phyloP scores from a whole-genome alignment of 176 grass and related monocot species.

The Zoysia pacifica region DNA sequence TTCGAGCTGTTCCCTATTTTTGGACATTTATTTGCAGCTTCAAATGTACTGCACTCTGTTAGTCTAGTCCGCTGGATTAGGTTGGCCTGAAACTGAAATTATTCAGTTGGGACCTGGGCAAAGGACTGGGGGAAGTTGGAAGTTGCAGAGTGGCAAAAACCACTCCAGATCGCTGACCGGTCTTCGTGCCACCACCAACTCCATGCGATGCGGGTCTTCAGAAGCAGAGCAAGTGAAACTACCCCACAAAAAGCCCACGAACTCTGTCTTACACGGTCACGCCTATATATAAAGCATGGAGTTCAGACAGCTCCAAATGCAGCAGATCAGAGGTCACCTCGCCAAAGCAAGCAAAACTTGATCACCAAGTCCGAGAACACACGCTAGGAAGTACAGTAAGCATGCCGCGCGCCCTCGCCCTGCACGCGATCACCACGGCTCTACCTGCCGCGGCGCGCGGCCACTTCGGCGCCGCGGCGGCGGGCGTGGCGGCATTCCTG shows the following conservation, averaged over 20 bases:
- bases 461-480: slow-evolving; percentile 25
- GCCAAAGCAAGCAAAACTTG: background rate
- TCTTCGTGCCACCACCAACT: background rate
- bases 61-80: background rate
- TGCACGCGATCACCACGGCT: slow-evolving; percentile 35
- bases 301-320: slow-evolving; percentile 11
- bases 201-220: slow-evolving; percentile 30
- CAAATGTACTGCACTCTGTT: background rate
- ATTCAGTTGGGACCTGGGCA: slow-evolving; percentile 21
- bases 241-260: slow-evolving; percentile 38
- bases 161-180: background rate
- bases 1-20: background rate
- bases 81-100: slow-evolving; percentile 3
- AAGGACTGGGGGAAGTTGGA: background rate
- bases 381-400: background rate
- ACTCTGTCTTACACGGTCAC: background rate
- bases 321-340: background rate
- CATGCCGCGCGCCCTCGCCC: slow-evolving; percentile 59
- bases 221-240: slow-evolving; percentile 35
- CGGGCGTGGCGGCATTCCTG: slow-evolving; percentile 52
- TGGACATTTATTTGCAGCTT: background rate
- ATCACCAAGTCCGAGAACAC: background rate
- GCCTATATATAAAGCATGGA: slow-evolving; percentile 18
- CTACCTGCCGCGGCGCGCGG: slow-evolving; percentile 4
- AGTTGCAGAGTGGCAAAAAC: slow-evolving; percentile 45